Percentiles rank a stretch among this genome's conserved stretches.
Evolutionary conservation across 441 rosid species (phyloP).

Genomic region (Pelargonium exstipulatum): DNA sequence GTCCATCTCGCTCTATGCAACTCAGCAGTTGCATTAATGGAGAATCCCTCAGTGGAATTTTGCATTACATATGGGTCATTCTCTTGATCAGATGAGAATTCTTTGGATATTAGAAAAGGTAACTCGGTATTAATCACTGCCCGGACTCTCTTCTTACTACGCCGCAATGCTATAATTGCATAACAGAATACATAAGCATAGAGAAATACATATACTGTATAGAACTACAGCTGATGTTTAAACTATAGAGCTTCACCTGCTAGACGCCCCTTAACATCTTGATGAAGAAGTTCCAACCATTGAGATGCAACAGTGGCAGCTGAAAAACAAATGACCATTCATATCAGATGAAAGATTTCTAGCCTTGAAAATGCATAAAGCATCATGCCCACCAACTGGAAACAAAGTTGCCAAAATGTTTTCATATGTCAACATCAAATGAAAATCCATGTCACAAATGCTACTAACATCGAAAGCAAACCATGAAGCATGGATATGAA

Average conservation of each 20-base stretch:
- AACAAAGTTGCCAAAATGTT: not conserved
- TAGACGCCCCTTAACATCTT: slow-evolving; percentile 81
- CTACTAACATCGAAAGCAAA: slow-evolving; percentile 13
- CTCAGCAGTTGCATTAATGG: slow-evolving; percentile 34
- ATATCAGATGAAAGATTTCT: slow-evolving; percentile 15
- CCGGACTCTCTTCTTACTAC: slow-evolving; percentile 72
- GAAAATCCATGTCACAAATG: not conserved
- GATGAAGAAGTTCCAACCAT: slow-evolving; percentile 92
- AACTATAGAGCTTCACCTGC: slow-evolving; percentile 42
- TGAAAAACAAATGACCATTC: slow-evolving; percentile 27
- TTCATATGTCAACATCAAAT: not conserved
- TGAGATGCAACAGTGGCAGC: slow-evolving; percentile 91
- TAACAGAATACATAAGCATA: slow-evolving; percentile 17
- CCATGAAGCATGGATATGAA: slow-evolving; percentile 6
- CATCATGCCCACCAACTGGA: slow-evolving; percentile 22
- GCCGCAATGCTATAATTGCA: slow-evolving; percentile 62
- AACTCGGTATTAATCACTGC: slow-evolving; percentile 62
- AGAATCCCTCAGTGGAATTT: slow-evolving; percentile 30
- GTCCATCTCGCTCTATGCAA: slow-evolving; percentile 65
- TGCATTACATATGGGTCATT: slow-evolving; percentile 28
- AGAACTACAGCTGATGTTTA: slow-evolving; percentile 8
- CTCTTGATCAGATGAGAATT: slow-evolving; percentile 50
- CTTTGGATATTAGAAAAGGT: slow-evolving; percentile 58
- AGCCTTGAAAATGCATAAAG: slow-evolving; percentile 25
- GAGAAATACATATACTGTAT: not conserved